Evolutionary conservation across 768 basidiomycete species (phyloP).

Genomic region (Candolleomyces eurysporus): DNA sequence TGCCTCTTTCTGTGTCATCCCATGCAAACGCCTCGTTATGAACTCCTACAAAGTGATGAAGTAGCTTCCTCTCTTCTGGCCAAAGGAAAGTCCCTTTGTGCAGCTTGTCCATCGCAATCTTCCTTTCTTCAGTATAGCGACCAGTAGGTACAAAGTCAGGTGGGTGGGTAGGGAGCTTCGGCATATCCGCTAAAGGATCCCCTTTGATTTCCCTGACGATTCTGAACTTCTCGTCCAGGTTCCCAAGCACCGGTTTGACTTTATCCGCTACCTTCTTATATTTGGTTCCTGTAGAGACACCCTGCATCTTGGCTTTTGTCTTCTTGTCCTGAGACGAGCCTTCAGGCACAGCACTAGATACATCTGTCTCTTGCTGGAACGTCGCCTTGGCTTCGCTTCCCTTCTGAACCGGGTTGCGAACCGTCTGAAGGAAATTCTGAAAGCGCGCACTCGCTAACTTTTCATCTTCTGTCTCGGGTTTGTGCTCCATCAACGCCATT

Average conservation of each 20-base stretch:
- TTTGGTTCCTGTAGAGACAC: conserved; percentile 15
- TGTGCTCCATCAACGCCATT: not conserved
- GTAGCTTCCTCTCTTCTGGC: conserved; percentile 15
- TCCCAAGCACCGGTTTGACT: conserved; percentile 20
- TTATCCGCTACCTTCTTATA: conserved; percentile 30
- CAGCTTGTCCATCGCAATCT: conserved; percentile 16
- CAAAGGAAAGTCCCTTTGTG: conserved; percentile 18
- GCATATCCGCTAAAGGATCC: conserved; percentile 22
- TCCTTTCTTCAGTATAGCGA: conserved; percentile 22
- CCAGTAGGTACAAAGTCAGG: conserved; percentile 19
- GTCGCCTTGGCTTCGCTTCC: no score
- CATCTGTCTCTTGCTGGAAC: no score
- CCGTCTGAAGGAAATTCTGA: no score
- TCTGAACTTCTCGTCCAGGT: no score
- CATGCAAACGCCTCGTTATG: conserved; percentile 17
- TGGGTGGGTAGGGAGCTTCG: conserved; percentile 16
- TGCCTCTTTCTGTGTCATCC: conserved; percentile 15
- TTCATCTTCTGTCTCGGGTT: not conserved
- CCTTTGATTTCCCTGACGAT: no score
- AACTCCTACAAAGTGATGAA: conserved; percentile 11
- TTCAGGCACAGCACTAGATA: not conserved
- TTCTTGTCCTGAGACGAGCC: not conserved
- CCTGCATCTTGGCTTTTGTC: not conserved
- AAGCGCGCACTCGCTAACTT: not conserved
- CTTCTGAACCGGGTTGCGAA: not conserved